Conservation (phyloP, 2,329 filamentous ascomycete genomes). For the Fusarium coicis region DNA sequence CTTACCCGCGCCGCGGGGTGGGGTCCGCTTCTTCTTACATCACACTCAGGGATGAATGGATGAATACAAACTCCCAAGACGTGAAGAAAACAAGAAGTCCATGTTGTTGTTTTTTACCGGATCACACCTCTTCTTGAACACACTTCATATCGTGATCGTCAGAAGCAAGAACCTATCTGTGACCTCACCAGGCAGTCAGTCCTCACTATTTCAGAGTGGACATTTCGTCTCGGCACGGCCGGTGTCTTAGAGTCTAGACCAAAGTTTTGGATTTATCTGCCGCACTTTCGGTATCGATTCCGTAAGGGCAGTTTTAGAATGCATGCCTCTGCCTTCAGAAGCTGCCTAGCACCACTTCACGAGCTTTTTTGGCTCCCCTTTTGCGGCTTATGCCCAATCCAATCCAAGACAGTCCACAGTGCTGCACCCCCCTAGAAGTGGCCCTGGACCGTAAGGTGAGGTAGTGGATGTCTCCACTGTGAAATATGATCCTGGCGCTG, state of each 20-base stretch:
- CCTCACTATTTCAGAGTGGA: not conserved
- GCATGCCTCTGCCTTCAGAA: not conserved
- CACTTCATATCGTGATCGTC: not conserved
- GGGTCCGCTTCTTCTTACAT: slow-evolving; percentile 33
- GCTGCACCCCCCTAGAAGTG: slow-evolving; percentile 11
- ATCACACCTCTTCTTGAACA: not conserved
- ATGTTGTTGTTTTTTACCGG: slow-evolving; percentile 23
- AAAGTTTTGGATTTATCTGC: slow-evolving; percentile 38
- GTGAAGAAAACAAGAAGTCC: not conserved
- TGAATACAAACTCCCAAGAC: slow-evolving; percentile 3
- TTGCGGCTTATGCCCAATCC: not conserved
- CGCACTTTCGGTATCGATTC: slow-evolving; percentile 41
- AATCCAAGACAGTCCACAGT: slow-evolving; percentile 3
- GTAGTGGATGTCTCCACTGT: slow-evolving; percentile 27
- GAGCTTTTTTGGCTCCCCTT: slow-evolving; percentile 17
- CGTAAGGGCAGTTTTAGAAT: slow-evolving; percentile 35
- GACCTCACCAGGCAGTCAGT: slow-evolving; percentile 2
- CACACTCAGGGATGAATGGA: slow-evolving; percentile 21
- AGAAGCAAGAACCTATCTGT: not conserved
- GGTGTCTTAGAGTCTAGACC: slow-evolving; percentile 11
- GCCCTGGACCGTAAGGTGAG: not conserved
- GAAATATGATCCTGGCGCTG: slow-evolving; percentile 37
- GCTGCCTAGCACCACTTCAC: slow-evolving; percentile 10
- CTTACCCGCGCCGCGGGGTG: slow-evolving; percentile 12
- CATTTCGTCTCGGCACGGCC: slow-evolving; percentile 26